Base-by-base conservation (phyloP, 2,329 filamentous ascomycete species). In the Neopestalotiopsis clavispora region DNA sequence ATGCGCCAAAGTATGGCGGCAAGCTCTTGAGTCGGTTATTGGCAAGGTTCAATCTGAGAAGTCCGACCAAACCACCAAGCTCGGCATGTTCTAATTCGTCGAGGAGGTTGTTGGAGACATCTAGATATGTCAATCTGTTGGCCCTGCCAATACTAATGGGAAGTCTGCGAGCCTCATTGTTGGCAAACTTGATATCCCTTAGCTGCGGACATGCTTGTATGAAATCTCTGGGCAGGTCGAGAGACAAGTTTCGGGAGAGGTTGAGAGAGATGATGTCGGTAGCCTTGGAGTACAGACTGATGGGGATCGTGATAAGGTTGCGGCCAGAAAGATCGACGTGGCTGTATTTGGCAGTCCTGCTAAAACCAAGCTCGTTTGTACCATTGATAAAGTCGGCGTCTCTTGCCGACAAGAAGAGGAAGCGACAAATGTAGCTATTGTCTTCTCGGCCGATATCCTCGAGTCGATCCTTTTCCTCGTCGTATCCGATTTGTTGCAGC, bases 391-490 rank as follows among this genome's bases (percentile, higher is more conserved):
- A 95, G 63, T 95, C 94, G 78, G 91, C 95, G 79, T 97, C 92
- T 75, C 95, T 93, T 23, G 93, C 92, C 17, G 95, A 95, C 69
- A 98, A 85, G 80, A 99, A 99, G 69, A 96, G 94, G 82, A 99
- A 98, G 5, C 96, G 93, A 78, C 95, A 97, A 13, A 99, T 87
- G 75, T 98, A 99, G 78, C 95, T 97, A 80, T 98, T 97, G 83
- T 99, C 96, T 80, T 99, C 96, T 68, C 96, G 90, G 34, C 96
- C 96, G 66, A 99, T 89, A 71, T 98, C 96, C 78, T 98, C 95
- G 60, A 99, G 90, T 52, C 90, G 90, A 79, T 99, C 96, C 68
- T 89, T 89, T 40, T 94, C 90, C 68, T 93, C 91, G 45, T 52
- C 59, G 77, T 98, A 99, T 10, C 96, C 96, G 66, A 95, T 92